Evolutionary conservation across 2,329 filamentous ascomycete species (phyloP).

Genomic region (Aspergillus sp.): DNA sequence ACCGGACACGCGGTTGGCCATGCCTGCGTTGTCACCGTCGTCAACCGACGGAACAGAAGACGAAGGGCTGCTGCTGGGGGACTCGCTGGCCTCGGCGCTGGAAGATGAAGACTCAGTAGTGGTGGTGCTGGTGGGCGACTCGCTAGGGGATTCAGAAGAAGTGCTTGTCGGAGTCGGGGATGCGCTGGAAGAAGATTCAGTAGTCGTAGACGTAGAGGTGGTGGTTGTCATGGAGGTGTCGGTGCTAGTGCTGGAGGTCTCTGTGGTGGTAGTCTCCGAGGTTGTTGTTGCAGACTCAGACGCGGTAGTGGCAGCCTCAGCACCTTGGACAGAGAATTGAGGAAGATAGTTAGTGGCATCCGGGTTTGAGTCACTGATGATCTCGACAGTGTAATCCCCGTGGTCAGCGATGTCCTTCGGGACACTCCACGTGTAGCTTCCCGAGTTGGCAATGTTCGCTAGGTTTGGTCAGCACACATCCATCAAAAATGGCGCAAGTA

Average conservation of each 20-base stretch:
- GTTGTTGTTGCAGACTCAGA: constrained; percentile 21
- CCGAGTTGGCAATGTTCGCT: constrained; percentile 51
- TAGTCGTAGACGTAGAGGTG: constrained; percentile 18
- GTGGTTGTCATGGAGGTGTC: constrained; percentile 24
- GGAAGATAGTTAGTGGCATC: constrained; percentile 53
- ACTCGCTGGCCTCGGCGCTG: constrained; percentile 19
- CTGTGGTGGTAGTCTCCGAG: constrained; percentile 20
- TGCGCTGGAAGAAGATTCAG: constrained; percentile 21
- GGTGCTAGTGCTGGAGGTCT: constrained; percentile 26
- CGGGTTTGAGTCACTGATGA: constrained; percentile 49
- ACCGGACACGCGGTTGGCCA: constrained; percentile 34
- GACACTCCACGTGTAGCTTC: constrained; percentile 51
- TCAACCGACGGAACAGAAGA: constrained; percentile 27
- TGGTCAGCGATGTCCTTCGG: constrained; percentile 42
- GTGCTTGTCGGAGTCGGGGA: constrained; percentile 24
- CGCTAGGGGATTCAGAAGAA: constrained; percentile 11
- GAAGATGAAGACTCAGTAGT: constrained; percentile 19
- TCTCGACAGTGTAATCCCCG: constrained; percentile 54
- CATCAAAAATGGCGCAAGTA: neutral
- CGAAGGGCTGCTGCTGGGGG: constrained; percentile 21
- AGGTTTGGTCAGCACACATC: constrained; percentile 12
- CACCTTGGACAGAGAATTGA: constrained; percentile 51
- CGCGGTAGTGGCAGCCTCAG: constrained; percentile 32
- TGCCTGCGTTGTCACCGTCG: constrained; percentile 19
- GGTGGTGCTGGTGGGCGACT: constrained; percentile 21